Evolutionary conservation across 169 alveolate species (phyloP), one percentile per base, ranked within the genome.

Genomic region (Eimeria zaria): DNA sequence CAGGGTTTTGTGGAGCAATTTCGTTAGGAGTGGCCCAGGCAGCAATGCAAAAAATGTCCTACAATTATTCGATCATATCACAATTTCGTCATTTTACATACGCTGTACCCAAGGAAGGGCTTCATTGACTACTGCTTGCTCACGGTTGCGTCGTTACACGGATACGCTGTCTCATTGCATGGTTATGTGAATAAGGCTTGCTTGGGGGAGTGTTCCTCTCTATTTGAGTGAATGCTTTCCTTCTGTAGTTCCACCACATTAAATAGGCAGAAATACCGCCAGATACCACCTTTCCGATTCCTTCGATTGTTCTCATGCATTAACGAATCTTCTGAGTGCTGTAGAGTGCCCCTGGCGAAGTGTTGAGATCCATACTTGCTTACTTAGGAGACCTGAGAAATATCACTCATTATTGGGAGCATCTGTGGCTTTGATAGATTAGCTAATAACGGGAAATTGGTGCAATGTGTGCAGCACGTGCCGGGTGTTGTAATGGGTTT

Each of bases 101-200:
- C 18, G 0, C n/a, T 9, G 80, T 30, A 12, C 48, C 36, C 48
- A 69, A 12, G n/a, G 80, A 14, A 36, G 51, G 16, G 24, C 27
- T 69, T 33, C n/a, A 24, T 69, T 69, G 48, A n/a, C 51, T 9
- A 36, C 80, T 64, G 74, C 74, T 36, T 14, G 27, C 51, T 69
- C n/a, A 69, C 51, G 80, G n/a, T 51, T 69, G 80, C 80, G n/a
- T 51, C 48, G 51, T 46, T 69, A 33, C 51, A 69, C 80, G 80
- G n/a, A 36, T 33, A 69, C 20, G 30, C 48, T 69, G 80, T 69
- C 80, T 69, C 80, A 69, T 4, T 30, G 80, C 51, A 36, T 1
- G 60, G 60, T 53, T 69, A 14, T 69, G 74, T 24, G 80, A 69
- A 51, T 8, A 33, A 1, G 12, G 80, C 51, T 51, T 20, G 80